These are phyloP conservation scores for Coleophoma cylindrospora DNA, from an alignment of 2,329 filamentous ascomycete genomes.

Conservation along the genomic window DNA sequence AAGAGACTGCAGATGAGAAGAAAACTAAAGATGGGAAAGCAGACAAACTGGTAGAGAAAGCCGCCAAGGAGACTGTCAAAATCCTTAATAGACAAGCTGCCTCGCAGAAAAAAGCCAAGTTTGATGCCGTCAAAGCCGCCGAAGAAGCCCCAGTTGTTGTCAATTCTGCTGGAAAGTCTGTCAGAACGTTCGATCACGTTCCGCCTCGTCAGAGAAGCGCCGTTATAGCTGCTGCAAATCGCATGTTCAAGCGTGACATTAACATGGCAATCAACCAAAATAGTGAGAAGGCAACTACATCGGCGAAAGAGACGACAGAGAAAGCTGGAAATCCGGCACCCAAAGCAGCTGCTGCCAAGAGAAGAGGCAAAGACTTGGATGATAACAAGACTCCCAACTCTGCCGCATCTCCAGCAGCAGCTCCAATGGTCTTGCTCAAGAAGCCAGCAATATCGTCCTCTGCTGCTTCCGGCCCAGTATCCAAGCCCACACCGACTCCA, in stretches of 20 bases:
- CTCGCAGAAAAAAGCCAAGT: constrained; percentile 33
- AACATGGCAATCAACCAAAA: constrained; percentile 6
- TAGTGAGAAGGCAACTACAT: constrained; percentile 2
- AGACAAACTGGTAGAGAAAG: constrained; percentile 59
- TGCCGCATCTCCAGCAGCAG: constrained; percentile 16
- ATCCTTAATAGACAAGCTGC: constrained; percentile 56
- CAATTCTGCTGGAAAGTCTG: constrained; percentile 32
- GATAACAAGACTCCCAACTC: constrained; percentile 12
- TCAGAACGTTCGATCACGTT: constrained; percentile 47
- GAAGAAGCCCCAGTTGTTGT: constrained; percentile 27
- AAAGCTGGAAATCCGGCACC: constrained; percentile 20
- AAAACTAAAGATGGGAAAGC: constrained; percentile 61
- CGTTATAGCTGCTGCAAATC: constrained; percentile 57
- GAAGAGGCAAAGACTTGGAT: constrained; percentile 30
- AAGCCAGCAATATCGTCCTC: constrained; percentile 27
- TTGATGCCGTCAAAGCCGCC: constrained; percentile 5
- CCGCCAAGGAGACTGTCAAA: constrained; percentile 57
- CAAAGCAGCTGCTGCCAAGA: constrained; percentile 21
- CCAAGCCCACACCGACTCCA: constrained; percentile 20
- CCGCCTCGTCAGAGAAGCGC: constrained; percentile 26
- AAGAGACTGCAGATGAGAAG: constrained; percentile 52
- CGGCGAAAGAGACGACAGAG: constrained; percentile 3
- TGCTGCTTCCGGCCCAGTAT: constrained; percentile 20
- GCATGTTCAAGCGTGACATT: constrained; percentile 61
- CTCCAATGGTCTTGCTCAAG: constrained; percentile 32